Evolutionary conservation across 345 rosid genomes (phyloP).

Genomic region (Conringia planisiliqua): DNA sequence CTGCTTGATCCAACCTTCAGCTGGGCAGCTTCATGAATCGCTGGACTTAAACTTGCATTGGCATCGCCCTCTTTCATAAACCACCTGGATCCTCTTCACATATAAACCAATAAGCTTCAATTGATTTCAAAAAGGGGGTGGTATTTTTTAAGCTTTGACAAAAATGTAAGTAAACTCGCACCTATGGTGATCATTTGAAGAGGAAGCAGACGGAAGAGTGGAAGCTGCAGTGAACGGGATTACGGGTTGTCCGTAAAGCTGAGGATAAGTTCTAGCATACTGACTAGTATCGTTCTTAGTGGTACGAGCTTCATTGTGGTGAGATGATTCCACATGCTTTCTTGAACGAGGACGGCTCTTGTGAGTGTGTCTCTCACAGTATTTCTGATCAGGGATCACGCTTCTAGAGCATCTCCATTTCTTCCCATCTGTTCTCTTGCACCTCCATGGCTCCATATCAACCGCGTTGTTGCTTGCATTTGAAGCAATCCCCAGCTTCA

Average conservation of each 20-base stretch:
- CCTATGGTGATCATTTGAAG: constrained; percentile 57
- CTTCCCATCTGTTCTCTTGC: constrained; percentile 87
- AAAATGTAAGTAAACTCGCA: constrained; percentile 18
- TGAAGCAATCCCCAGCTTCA: constrained; percentile 36
- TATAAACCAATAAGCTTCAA: constrained; percentile 16
- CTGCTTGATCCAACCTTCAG: constrained; percentile 31
- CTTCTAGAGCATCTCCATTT: constrained; percentile 94
- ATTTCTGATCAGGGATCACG: constrained; percentile 75
- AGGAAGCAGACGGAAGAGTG: constrained; percentile 26
- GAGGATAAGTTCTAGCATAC: constrained; percentile 22
- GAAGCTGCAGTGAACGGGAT: constrained; percentile 28
- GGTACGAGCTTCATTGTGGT: constrained; percentile 40
- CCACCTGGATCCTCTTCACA: constrained; percentile 77
- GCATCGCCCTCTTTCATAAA: constrained; percentile 54
- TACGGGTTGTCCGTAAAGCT: constrained; percentile 31
- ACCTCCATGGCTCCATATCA: constrained; percentile 76
- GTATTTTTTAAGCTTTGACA: neutral
- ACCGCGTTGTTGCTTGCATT: constrained; percentile 22
- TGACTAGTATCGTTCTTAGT: constrained; percentile 20
- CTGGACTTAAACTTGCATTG: constrained; percentile 40
- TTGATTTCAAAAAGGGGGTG: neutral
- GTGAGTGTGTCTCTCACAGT: constrained; percentile 86
- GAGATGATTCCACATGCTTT: constrained; percentile 88
- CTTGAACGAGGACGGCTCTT: constrained; percentile 98
- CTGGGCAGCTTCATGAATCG: constrained; percentile 36